A percentile compares a stretch with the other conserved stretches of the same genome.
Evolutionary conservation across 768 basidiomycete genomes (phyloP).

Genomic region (Serpula lacrymans): DNA sequence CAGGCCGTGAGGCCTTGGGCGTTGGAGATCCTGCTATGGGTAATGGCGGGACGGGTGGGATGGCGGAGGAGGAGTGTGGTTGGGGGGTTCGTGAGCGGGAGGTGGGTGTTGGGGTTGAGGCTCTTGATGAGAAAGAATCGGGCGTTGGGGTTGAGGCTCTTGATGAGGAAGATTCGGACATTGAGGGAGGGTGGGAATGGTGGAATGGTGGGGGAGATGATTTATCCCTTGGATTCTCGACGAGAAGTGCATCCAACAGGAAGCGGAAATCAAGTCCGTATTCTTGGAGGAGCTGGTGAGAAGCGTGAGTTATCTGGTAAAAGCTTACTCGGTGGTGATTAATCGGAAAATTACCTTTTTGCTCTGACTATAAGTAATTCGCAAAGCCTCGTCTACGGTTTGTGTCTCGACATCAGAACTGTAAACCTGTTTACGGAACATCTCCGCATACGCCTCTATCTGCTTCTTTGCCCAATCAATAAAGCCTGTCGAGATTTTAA

Average conservation of each 20-base stretch:
- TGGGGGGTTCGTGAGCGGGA: slow-evolving; percentile 16
- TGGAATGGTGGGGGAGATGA: slow-evolving; percentile 25
- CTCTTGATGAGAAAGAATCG: background rate
- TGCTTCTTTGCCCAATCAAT: slow-evolving; percentile 92
- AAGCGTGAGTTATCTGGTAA: slow-evolving; percentile 2
- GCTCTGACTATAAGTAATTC: slow-evolving; percentile 77
- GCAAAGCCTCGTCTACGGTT: slow-evolving; percentile 74
- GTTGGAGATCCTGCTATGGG: slow-evolving; percentile 8
- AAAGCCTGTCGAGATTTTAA: slow-evolving; percentile 54
- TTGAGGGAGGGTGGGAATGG: slow-evolving; percentile 23
- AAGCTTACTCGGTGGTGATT: background rate
- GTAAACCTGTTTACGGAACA: slow-evolving; percentile 91
- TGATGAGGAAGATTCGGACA: slow-evolving; percentile 19
- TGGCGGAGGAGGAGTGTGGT: slow-evolving; percentile 5
- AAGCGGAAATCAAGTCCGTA: slow-evolving; percentile 93
- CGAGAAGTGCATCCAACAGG: slow-evolving; percentile 74
- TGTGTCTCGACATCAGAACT: slow-evolving; percentile 69
- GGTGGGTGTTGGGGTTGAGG: slow-evolving; percentile 7
- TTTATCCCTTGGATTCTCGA: slow-evolving; percentile 44
- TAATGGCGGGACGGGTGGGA: slow-evolving; percentile 6
- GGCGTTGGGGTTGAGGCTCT: background rate
- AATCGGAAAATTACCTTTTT: slow-evolving; percentile 56
- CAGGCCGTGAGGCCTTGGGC: slow-evolving; percentile 13
- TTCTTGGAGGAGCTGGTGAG: slow-evolving; percentile 74
- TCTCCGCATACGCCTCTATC: slow-evolving; percentile 76